Base-by-base conservation (phyloP, 345 rosid species). In the Populus nigra region DNA sequence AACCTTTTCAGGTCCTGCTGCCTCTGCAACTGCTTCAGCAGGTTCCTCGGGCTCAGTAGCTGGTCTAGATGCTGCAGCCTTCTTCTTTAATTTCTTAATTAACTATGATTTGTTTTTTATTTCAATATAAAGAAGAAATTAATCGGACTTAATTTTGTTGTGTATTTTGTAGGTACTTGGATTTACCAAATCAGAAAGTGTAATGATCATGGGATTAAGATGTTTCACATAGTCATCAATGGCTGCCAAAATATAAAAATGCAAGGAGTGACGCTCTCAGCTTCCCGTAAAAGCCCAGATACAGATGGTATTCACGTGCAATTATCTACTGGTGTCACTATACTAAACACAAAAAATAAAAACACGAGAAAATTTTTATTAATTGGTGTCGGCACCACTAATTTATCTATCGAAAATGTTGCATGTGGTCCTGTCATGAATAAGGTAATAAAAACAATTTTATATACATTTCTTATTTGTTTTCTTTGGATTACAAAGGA, bases 81-180 rank as follows among this genome's bases (percentile, higher is more conserved):
- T 92, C 93, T 90, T 93, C 91, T 90, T 96, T 53, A 89, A 86
- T 65, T 89, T 91, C 94, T 88, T 96, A 31, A 31, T 31, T 2
- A 31, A 31, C 31, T 31, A 31, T 31, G 31, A 31, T 31, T 31
- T 31, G 31, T 31, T 31, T 31, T 31, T 31, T 31, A 31, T 31
- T 31, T 31, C 31, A 31, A 31, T 31, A 31, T 31, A 31, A 31
- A 31, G 3, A 31, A 31, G 31, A 31, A 31, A 31, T 31, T 31
- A 31, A 31, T 31, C 31, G 2, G 31, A 31, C 3, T 31, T 31
- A 31, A 31, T 31, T 31, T 31, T 0, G 31, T 31, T 31, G 3
- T 66, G 1, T 75, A 23, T 33, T 16, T 18, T 70, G 69, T 74
- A 77, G 80, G 5, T 45, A 0, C 70, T 77, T 25, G 23, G 62